Evolutionary conservation across 2,329 filamentous ascomycete genomes (phyloP), one percentile per base, ranked within the genome.

Genomic region (Grosmannia huntii): DNA sequence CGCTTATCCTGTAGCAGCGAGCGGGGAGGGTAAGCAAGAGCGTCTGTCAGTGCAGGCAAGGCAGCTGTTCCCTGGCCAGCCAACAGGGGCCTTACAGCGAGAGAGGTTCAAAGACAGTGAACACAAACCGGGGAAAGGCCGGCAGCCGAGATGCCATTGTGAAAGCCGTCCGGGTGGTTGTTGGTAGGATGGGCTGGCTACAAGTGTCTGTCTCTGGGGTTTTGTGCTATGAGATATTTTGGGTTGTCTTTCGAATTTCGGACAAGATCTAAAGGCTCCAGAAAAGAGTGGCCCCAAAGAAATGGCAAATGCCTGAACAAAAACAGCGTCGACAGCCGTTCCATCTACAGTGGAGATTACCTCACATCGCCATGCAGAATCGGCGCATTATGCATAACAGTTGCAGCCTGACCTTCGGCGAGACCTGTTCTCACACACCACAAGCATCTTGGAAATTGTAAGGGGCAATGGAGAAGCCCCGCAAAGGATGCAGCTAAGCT

Each of bases 41-140:
- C 9, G 38, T 31, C n/a, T 25, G 33, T 55, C 27, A 58, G 48
- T 25, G 19, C 19, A 21, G n/a, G 9, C 21, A 50, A 27, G 23
- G 14, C 12, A 28, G 23, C n/a, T 14, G 48, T 50, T 25, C 11
- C 48, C 6, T 16, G 5, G 16, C 12, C 31, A 21, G 12, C 9
- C 19, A 10, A 9, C 9, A 27, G 27, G 28, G 49, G 12, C 66
- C 77, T 71, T 76, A 86, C 83, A 87, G 75, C 23, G 83, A 84
- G 60, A 87, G 73, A 36, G 86, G 86, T 69, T 89, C 86, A 49
- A 87, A 67, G 57, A 87, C 68, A 33, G 83, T 86, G 63, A 89
- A 87, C 54, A 87, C 73, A 53, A 86, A 68, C 60, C 83, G 77
- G 14, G 86, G 86, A 65, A 87, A 75, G 3, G 75, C 66, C 2